Evolutionary conservation across 805 yeast species (phyloP), one percentile per base, ranked within the genome.

Genomic region (Metschnikowia picachoensis): DNA sequence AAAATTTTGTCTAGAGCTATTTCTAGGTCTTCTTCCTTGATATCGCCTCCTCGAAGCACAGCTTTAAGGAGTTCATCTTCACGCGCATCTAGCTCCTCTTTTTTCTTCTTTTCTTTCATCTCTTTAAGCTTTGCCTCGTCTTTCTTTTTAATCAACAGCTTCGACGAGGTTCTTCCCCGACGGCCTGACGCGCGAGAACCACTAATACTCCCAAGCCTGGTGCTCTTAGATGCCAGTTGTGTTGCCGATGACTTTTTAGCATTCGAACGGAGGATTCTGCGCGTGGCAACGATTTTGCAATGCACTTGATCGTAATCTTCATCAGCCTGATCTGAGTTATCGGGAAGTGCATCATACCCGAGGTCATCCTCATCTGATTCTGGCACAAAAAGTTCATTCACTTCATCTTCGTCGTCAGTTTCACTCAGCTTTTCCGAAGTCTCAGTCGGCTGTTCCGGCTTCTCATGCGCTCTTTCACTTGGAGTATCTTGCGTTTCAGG

Each of bases 11-110:
- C 58, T 31, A 53, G 42, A 3, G 53, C 55, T 16, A 39, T 49
- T 32, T 55, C 59, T 15, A 55, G 32, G 17, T 55, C 68, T 25
- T 59, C 57, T 30, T 60, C 67, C 3, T 63, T 53, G 39, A 68
- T 49, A 16, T 61, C 65, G 39, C 68, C 62, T 11, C 66, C 73
- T 16, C 48, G 53, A n/a, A 67, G 50, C 2, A 67, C 62, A 0
- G 68, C 60, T 37, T 51, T 52, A 51, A 65, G 53, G 30, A 65
- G 51, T 29, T 51, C 50, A 30, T 60, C 53, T 40, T 60, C 47
- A 9, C 50, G 43, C 1, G 49, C 48, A 16, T 31, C 42, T 15
- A 27, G 17, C 20, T 48, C 50, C 30, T 35, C 46, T 20, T 28
- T n/a, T 30, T 39, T 37, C 30, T 14, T 33, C 16, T 37, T 37